Evolutionary conservation across 2,329 filamentous ascomycete genomes (phyloP), one percentile per base, ranked within the genome.

Genomic region (Gnomoniopsis sp.): DNA sequence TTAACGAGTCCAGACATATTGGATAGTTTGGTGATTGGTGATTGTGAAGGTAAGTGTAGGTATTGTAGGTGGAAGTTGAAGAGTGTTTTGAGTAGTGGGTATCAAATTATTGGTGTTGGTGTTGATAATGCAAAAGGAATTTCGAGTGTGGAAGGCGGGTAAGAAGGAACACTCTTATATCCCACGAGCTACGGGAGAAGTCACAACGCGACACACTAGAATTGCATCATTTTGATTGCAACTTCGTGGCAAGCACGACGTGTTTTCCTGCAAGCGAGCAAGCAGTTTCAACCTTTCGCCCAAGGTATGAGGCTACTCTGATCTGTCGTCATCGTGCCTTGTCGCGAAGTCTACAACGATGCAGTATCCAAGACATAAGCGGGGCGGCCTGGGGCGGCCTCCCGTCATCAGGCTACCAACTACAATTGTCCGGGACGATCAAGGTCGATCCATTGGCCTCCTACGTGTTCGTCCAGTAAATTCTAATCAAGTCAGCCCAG

Each of bases 1-100:
- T 85, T 79, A 68, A 84, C 71, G 67, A 85, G 73, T 65, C 72
- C 72, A 71, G 82, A 83, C 82, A 85, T 85, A 68, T 62, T 83
- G 75, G 58, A 50, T 67, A 59, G 55, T 63, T 65, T 54, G 49
- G 15, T 61, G 26, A 30, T 30, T 30, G 26, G 46, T 22, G 22
- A 10, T 44, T n/a, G 11, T n/a, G 10, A 15, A 43, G 15, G 47
- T 46, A 19, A 23, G 7, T 47, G 48, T 52, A 23, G 46, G 49
- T 64, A 44, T 60, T 22, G 49, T 23, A 34, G 26, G 54, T 53
- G 38, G 44, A 23, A 15, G 44, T 47, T 44, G 15, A 19, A 19
- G 11, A 12, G 10, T 23, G 8, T 23, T 10, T 10, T 23, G 12
- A 19, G 15, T 23, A 11, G 2, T 23, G 44, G 21, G 44, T 47